Evolutionary conservation across 352 stramenopile genomes (phyloP).

Genomic region (Pythium biforme): DNA sequence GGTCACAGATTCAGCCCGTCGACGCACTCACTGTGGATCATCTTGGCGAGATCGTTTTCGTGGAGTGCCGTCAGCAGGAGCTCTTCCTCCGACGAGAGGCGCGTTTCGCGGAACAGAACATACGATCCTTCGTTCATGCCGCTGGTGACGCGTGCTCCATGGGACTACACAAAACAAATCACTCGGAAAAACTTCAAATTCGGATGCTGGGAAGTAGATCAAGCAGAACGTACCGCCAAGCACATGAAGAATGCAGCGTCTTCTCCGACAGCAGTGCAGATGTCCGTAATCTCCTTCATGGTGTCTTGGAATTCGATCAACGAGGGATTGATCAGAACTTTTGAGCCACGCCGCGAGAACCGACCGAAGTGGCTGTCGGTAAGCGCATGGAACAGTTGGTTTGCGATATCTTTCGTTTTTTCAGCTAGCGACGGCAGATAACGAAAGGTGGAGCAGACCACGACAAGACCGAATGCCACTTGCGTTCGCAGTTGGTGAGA

Average conservation of each 20-base stretch:
- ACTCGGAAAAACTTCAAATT: no score
- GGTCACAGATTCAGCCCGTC: neutral
- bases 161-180: constrained; percentile 40
- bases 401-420: constrained; percentile 56
- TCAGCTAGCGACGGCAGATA: constrained; percentile 53
- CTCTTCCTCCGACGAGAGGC: constrained; percentile 69
- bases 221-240: constrained; percentile 37
- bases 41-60: constrained; percentile 52
- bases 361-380: constrained; percentile 48
- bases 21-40: constrained; percentile 49
- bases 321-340: constrained; percentile 76
- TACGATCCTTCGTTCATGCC: constrained; percentile 65
- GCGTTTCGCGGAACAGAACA: constrained; percentile 66
- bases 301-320: constrained; percentile 80
- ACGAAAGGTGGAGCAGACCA: constrained; percentile 52
- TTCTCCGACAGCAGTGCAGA: constrained; percentile 30
- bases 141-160: constrained; percentile 56
- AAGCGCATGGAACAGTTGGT: constrained; percentile 50
- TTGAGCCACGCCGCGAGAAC: constrained; percentile 48
- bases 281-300: constrained; percentile 54
- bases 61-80: constrained; percentile 63
- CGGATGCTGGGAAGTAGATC: neutral
- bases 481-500: neutral
- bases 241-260: constrained; percentile 67
- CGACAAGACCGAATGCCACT: constrained; percentile 44